Conservation (phyloP, 225 moss, liverwort and hornwort genomes). For the Marchantia paleacea region DNA sequence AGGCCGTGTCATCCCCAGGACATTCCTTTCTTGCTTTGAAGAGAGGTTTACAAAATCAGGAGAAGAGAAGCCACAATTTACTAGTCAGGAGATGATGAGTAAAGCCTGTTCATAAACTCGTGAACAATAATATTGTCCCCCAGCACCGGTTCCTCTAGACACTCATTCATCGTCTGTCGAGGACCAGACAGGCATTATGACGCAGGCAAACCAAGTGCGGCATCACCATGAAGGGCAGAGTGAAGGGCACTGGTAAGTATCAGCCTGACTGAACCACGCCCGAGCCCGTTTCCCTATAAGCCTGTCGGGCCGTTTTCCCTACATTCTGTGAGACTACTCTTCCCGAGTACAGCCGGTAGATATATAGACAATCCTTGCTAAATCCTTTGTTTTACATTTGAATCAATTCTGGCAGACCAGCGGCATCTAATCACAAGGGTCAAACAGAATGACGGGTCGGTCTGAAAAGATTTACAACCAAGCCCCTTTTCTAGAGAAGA, state of each 20-base stretch:
- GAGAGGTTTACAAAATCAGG: neutral
- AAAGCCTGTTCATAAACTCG: neutral
- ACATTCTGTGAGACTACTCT: neutral
- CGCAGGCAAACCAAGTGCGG: neutral
- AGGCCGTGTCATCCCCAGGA: neutral
- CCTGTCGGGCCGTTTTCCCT: neutral
- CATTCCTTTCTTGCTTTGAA: neutral
- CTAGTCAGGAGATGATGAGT: neutral
- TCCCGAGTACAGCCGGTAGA: neutral
- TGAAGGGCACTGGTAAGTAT: no score
- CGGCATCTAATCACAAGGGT: neutral
- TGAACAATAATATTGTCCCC: neutral
- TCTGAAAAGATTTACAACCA: neutral
- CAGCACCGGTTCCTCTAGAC: neutral
- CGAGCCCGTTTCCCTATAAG: neutral
- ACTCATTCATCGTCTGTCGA: neutral
- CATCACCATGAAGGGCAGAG: neutral
- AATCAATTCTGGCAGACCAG: conserved; percentile 4
- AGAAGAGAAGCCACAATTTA: neutral
- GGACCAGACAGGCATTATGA: neutral
- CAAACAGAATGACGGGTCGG: neutral
- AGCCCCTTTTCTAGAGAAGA: neutral
- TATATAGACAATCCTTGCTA: conserved; percentile 5
- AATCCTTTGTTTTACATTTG: neutral
- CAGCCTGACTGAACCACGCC: no score